Percentiles rank a stretch among this genome's conserved stretches.
Evolutionary conservation across 2,329 filamentous ascomycete genomes (phyloP).

Genomic region (Zymoseptoria crescenta): DNA sequence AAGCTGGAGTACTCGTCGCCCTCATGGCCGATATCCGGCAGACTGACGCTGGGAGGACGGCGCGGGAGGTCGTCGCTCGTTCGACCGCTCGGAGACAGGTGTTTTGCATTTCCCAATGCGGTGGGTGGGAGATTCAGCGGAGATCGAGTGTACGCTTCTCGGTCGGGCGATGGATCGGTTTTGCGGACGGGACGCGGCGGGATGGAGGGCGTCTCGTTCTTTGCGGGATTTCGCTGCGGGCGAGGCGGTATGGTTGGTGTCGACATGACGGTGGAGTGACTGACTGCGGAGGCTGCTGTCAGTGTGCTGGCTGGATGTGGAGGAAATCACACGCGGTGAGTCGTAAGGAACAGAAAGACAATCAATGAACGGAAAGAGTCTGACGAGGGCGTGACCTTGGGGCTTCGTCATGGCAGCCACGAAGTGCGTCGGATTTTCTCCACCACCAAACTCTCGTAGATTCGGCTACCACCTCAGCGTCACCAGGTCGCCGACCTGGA

Average conservation of each 20-base stretch:
- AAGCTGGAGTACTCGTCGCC: slow-evolving; percentile 76
- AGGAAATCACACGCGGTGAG: not conserved
- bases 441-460: not conserved
- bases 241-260: slow-evolving; percentile 56
- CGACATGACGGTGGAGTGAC: slow-evolving; percentile 35
- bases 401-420: not conserved
- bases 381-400: not conserved
- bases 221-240: slow-evolving; percentile 48
- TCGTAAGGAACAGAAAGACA: not conserved
- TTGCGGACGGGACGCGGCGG: slow-evolving; percentile 69
- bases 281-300: not conserved
- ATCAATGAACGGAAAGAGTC: not conserved
- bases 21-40: slow-evolving; percentile 77
- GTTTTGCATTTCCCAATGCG: slow-evolving; percentile 28
- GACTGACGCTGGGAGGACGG: slow-evolving; percentile 63
- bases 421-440: not conserved
- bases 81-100: slow-evolving; percentile 30
- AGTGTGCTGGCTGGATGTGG: not conserved
- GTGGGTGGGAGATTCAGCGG: slow-evolving; percentile 67
- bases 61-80: slow-evolving; percentile 44
- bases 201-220: slow-evolving; percentile 58
- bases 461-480: not conserved
- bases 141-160: slow-evolving; percentile 74
- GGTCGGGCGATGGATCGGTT: slow-evolving; percentile 71
- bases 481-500: not conserved